Conservation (phyloP, 345 rosid genomes). For the rapeseed (Brassica napus) region DNA sequence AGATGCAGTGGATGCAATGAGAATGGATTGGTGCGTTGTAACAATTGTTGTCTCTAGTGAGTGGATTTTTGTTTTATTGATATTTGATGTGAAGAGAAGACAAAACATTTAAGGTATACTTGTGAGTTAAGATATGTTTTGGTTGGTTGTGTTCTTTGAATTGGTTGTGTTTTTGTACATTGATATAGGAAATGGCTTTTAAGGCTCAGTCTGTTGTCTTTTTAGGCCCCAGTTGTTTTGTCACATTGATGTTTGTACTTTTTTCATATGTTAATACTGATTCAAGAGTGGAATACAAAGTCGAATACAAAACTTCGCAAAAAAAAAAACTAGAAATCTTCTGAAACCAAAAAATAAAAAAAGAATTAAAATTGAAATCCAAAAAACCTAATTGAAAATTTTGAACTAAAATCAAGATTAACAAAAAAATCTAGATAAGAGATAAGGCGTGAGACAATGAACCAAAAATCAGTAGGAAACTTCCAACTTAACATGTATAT, state of each 20-base stretch:
- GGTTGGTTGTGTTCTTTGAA: constrained; percentile 4
- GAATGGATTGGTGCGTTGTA: constrained; percentile 84
- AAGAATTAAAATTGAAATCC: too few species aligned
- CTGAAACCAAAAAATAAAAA: too few species aligned
- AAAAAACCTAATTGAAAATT: neutral
- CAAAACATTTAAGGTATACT: constrained; percentile 3
- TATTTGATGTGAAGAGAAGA: constrained; percentile 25
- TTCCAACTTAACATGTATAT: neutral
- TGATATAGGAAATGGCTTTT: neutral
- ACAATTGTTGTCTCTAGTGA: constrained; percentile 50
- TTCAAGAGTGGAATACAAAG: neutral
- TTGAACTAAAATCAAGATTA: too few species aligned
- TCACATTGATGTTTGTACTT: constrained; percentile 1
- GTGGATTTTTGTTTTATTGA: constrained; percentile 1
- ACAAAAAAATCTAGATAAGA: neutral
- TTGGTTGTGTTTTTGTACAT: constrained; percentile 23
- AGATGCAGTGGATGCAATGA: constrained; percentile 79
- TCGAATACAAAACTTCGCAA: too few species aligned
- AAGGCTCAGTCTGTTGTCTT: neutral
- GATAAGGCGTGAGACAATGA: neutral
- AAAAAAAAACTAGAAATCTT: too few species aligned
- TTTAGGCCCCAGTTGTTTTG: neutral
- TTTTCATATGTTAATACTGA: neutral
- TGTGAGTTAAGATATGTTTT: constrained; percentile 22
- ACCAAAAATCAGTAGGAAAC: neutral